Percentiles rank a stretch among this genome's conserved stretches.
phyloP scores from a whole-genome alignment of 2,329 filamentous ascomycete genomes.

The Tolypocladium tundrense region DNA sequence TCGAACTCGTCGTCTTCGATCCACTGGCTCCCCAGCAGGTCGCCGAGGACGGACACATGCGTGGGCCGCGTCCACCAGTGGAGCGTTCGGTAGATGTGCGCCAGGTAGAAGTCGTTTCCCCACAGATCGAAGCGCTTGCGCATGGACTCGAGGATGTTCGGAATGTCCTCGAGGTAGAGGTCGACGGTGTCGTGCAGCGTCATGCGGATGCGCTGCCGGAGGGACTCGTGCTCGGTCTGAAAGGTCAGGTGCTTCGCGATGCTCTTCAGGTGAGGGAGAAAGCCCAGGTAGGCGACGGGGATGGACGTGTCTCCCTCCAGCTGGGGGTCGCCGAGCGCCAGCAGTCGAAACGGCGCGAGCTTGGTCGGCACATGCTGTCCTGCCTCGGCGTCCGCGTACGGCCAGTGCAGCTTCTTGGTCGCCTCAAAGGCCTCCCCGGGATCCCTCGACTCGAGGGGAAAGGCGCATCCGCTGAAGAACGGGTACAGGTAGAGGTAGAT shows the following conservation, averaged over 20 bases:
- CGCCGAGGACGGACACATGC: constrained; percentile 81
- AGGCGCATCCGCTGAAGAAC: constrained; percentile 67
- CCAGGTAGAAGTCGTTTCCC: constrained; percentile 91
- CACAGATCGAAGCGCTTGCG: constrained; percentile 80
- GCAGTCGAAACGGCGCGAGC: constrained; percentile 69
- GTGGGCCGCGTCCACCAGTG: constrained; percentile 79
- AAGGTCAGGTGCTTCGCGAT: constrained; percentile 38
- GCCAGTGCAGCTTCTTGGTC: constrained; percentile 32
- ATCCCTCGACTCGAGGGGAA: constrained; percentile 46
- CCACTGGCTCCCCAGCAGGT: constrained; percentile 93
- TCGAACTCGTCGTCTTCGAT: constrained; percentile 78
- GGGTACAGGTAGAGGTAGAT: constrained; percentile 84
- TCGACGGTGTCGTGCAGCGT: constrained; percentile 50
- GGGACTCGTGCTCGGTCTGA: constrained; percentile 30
- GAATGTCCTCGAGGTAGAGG: constrained; percentile 57
- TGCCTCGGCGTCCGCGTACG: constrained; percentile 14
- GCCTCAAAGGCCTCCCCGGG: constrained; percentile 20
- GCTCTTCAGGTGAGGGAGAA: constrained; percentile 42
- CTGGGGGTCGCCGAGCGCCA: constrained; percentile 85
- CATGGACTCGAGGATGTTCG: constrained; percentile 51
- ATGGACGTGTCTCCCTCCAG: constrained; percentile 87
- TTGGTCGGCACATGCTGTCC: constrained; percentile 13
- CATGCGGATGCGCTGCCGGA: constrained; percentile 42
- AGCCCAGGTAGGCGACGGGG: constrained; percentile 42
- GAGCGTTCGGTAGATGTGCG: constrained; percentile 79